phyloP scores from a whole-genome alignment of 2,329 filamentous ascomycete species.

The Talaromyces amestolkiae region DNA sequence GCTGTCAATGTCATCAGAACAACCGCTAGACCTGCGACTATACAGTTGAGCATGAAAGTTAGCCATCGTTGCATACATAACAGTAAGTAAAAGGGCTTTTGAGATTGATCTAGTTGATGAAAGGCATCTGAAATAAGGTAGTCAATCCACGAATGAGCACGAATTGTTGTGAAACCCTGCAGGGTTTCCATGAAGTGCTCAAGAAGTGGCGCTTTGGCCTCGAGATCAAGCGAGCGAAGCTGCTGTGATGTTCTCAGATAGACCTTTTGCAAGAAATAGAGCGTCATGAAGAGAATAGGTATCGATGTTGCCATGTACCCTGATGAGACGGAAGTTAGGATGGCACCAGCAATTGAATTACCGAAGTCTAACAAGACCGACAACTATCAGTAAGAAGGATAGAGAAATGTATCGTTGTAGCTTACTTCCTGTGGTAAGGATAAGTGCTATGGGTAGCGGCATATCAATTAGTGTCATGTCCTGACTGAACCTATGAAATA shows the following conservation, averaged over 20 bases:
- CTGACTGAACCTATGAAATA: conserved; percentile 30
- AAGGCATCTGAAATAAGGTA: conserved; percentile 46
- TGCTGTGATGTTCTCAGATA: conserved; percentile 62
- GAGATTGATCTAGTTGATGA: conserved; percentile 52
- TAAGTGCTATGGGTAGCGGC: conserved; percentile 41
- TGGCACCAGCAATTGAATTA: conserved; percentile 11
- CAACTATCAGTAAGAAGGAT: background rate
- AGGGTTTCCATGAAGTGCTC: conserved; percentile 58
- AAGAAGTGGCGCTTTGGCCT: conserved; percentile 59
- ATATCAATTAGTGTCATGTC: conserved; percentile 46
- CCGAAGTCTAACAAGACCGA: background rate
- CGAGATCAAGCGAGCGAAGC: conserved; percentile 59
- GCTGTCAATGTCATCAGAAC: conserved; percentile 52
- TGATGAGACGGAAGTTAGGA: conserved; percentile 33
- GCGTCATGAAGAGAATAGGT: conserved; percentile 46
- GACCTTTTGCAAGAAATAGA: conserved; percentile 55
- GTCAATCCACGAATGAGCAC: conserved; percentile 55
- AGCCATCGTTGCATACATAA: conserved; percentile 60
- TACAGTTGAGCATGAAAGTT: conserved; percentile 48
- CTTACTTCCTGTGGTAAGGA: conserved; percentile 39
- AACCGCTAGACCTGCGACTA: conserved; percentile 51
- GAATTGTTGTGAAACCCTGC: conserved; percentile 54
- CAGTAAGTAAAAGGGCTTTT: conserved; percentile 58
- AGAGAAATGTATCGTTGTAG: background rate
- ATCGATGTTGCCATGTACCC: conserved; percentile 52